Evolutionary conservation across 2,329 filamentous ascomycete species (phyloP).

Genomic region (Acrocalymma vagum): DNA sequence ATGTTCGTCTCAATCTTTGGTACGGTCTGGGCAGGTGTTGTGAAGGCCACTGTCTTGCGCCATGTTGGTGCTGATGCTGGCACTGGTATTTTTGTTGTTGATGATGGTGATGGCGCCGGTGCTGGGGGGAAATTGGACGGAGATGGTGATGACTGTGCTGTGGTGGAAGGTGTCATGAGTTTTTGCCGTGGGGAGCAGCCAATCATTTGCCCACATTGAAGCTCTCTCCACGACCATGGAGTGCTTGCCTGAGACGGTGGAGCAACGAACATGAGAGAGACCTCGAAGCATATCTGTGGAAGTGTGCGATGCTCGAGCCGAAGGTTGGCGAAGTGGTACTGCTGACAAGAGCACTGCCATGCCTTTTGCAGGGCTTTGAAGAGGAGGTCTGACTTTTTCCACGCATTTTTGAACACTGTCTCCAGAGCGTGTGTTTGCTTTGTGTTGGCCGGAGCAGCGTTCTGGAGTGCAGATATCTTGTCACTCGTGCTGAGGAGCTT

Average conservation of each 20-base stretch:
- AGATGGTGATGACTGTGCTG: conserved; percentile 1
- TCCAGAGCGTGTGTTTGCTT: conserved; percentile 13
- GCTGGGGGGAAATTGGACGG: neutral
- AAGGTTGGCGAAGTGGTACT: conserved; percentile 25
- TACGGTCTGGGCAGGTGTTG: neutral
- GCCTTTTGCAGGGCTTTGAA: conserved; percentile 19
- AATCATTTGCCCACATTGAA: conserved; percentile 19
- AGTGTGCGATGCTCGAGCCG: conserved; percentile 22
- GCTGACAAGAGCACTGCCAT: conserved; percentile 22
- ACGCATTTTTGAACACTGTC: conserved; percentile 10
- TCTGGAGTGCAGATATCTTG: conserved; percentile 9
- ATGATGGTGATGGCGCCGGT: neutral
- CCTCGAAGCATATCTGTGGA: conserved; percentile 18
- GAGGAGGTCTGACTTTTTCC: conserved; percentile 16
- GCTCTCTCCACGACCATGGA: conserved; percentile 21
- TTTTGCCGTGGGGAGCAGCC: conserved; percentile 10
- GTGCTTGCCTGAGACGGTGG: conserved; percentile 2
- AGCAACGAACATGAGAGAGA: conserved; percentile 21
- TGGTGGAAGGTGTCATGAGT: neutral
- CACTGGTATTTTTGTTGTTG: no score
- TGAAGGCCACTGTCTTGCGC: conserved; percentile 12
- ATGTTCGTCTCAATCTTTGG: conserved; percentile 8
- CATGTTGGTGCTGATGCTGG: conserved; percentile 1
- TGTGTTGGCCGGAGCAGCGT: conserved; percentile 1
- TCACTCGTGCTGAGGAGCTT: conserved; percentile 23